Evolutionary conservation across 805 yeast genomes (phyloP), one percentile per base, ranked within the genome.

Genomic region (Ogataea angusta): DNA sequence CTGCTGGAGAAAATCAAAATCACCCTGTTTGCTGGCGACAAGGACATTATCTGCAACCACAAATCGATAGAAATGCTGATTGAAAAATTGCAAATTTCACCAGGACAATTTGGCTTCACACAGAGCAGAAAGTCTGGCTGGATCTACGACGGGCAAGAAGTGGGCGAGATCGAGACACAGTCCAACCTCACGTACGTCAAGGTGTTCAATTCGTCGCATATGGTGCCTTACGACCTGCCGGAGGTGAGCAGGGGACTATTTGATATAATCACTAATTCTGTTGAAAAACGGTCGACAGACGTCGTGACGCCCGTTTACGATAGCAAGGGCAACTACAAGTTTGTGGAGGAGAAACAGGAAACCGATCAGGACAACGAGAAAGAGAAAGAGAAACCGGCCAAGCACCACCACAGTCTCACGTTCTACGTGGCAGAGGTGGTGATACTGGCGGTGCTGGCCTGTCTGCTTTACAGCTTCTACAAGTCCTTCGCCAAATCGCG

Each of bases 211-310:
- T 78, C 95, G 0, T 83, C 95, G 3, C 98, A 93, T 58, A 91
- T 93, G 98, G 93, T 89, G 18, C 95, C 98, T 1, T 82, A 76
- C 49, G 97, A 90, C 59, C 65, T 76, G 38, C 85, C 93, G 2
- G 77, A 72, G 33, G 71, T 75, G 19, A 75, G 90, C 6, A 70
- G 89, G 49, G 87, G 88, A 13, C 63, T 90, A 45, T 64, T 89
- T 29, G 89, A 87, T 53, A 45, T 76, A 16, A 52, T 70, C 19
- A 51, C 63, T 1, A 61, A 62, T 1, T 66, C 68, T 40, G 60
- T 43, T 34, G 62, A 61, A 28, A 53, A 45, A 13, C 46, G 49
- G 13, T 52, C 53, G 0, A 46, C 37, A 28, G 38, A 43, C 9
- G 41, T 62, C 2, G 16, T 34, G 6, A 60, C 64, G 1, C 64